A percentile compares a stretch with the other conserved stretches of the same genome.
Evolutionary conservation across 2,329 filamentous ascomycete genomes (phyloP).

Genomic region (Arthrocladium fulminans): DNA sequence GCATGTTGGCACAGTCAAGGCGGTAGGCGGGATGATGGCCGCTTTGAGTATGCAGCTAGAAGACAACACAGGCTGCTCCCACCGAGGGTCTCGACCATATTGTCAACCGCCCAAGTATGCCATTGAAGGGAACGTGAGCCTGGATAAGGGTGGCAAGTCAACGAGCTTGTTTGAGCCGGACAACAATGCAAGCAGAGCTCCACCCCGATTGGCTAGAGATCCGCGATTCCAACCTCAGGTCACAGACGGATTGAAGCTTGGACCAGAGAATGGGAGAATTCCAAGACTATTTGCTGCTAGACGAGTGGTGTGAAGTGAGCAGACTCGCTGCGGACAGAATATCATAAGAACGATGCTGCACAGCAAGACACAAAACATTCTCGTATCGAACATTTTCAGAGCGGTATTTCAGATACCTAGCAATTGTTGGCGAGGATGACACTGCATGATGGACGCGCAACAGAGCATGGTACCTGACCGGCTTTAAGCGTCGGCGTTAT

Average conservation of each 20-base stretch:
- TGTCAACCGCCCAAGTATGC: slow-evolving; percentile 18
- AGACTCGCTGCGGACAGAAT: not conserved
- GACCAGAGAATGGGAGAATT: slow-evolving; percentile 12
- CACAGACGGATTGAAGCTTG: slow-evolving; percentile 16
- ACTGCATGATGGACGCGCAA: not conserved
- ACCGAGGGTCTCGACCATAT: slow-evolving; percentile 12
- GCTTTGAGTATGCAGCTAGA: slow-evolving; percentile 11
- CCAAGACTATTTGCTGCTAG: slow-evolving; percentile 1
- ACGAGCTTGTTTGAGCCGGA: slow-evolving; percentile 21
- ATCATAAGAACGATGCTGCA: not conserved
- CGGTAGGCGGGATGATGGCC: slow-evolving; percentile 17
- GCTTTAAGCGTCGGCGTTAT: not conserved
- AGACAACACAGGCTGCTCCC: not conserved
- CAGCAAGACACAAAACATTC: no score
- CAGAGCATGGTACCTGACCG: not conserved
- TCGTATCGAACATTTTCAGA: no score
- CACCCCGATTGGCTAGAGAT: slow-evolving; percentile 20
- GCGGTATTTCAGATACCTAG: not conserved
- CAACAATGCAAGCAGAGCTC: slow-evolving; percentile 15
- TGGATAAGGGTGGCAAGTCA: slow-evolving; percentile 10
- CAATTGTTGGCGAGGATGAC: no score
- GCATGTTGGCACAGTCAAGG: slow-evolving; percentile 15
- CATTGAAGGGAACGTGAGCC: slow-evolving; percentile 14
- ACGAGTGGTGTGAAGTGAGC: not conserved
- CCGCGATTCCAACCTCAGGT: slow-evolving; percentile 20